Conservation (phyloP, 495 filamentous ascomycete species). For the Geoglossum glabrum region DNA sequence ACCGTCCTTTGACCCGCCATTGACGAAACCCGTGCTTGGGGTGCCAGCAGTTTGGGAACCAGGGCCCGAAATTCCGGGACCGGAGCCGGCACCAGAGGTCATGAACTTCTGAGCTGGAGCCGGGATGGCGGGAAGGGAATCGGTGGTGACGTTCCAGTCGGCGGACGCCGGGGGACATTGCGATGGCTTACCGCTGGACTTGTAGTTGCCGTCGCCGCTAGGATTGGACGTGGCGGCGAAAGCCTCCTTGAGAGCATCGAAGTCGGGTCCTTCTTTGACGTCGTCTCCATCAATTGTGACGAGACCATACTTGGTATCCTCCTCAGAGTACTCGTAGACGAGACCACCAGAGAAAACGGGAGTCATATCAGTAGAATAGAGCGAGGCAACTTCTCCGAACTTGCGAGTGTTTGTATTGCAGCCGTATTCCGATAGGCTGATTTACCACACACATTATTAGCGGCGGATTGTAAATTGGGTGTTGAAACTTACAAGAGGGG, state of each 20-base stretch:
- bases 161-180: constrained; percentile 47
- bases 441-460: neutral
- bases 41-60: constrained; percentile 54
- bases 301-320: constrained; percentile 57
- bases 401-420: constrained; percentile 64
- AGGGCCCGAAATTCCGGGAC: constrained; percentile 45
- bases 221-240: constrained; percentile 43
- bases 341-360: constrained; percentile 86
- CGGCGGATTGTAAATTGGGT: neutral
- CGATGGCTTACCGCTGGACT: constrained; percentile 38
- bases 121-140: constrained; percentile 60
- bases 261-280: constrained; percentile 41
- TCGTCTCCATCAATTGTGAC: constrained; percentile 40
- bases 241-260: constrained; percentile 42
- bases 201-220: constrained; percentile 56
- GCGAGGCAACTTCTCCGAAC: constrained; percentile 59
- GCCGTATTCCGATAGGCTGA: constrained; percentile 72
- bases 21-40: constrained; percentile 37
- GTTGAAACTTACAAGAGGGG: constrained; percentile 51
- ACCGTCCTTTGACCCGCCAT: constrained; percentile 37
- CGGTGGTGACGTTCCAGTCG: constrained; percentile 52
- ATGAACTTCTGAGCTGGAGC: constrained; percentile 44
- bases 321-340: constrained; percentile 85
- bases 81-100: constrained; percentile 50
- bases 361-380: constrained; percentile 77